These are phyloP conservation scores for Lophiostoma macrostomum DNA, from an alignment of 495 filamentous ascomycete species.

Conservation along the genomic window DNA sequence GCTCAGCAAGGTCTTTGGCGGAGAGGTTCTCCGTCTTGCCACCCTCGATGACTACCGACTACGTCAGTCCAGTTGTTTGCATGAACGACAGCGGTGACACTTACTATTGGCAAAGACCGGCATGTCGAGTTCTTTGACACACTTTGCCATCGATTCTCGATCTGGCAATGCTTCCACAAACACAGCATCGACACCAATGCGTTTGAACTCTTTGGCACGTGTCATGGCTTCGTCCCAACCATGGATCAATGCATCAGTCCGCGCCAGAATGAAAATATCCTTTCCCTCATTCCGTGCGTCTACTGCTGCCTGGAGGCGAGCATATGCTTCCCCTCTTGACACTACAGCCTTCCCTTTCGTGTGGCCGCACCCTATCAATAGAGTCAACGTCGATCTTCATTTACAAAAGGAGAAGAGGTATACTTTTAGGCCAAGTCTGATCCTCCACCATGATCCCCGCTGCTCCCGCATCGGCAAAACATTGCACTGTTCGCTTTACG, in stretches of 20 bases:
- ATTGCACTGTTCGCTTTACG: constrained; percentile 44
- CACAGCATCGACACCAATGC: constrained; percentile 43
- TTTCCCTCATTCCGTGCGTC: constrained; percentile 45
- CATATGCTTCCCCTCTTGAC: constrained; percentile 44
- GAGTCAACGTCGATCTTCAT: too few relatives aligned
- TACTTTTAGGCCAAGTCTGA: neutral
- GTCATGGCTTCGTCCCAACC: constrained; percentile 26
- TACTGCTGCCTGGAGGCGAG: constrained; percentile 43
- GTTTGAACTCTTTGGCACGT: constrained; percentile 42
- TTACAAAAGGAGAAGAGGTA: too few relatives aligned
- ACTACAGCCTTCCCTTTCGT: constrained; percentile 48
- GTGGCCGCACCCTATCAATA: constrained; percentile 49
- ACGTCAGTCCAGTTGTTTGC: too few relatives aligned
- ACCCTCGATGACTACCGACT: constrained; percentile 44
- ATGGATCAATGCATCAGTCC: constrained; percentile 43
- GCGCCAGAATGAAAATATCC: constrained; percentile 46
- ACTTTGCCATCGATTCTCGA: constrained; percentile 41
- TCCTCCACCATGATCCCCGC: neutral
- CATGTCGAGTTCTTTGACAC: constrained; percentile 39
- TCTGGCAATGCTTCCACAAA: constrained; percentile 48
- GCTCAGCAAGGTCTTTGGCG: constrained; percentile 40
- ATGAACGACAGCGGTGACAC: neutral
- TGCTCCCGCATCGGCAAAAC: constrained; percentile 33
- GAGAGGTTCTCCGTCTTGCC: constrained; percentile 46
- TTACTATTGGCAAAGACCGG: constrained; percentile 43